Conservation (phyloP, 495 filamentous ascomycete genomes). For the Aspergillus cristatus region DNA sequence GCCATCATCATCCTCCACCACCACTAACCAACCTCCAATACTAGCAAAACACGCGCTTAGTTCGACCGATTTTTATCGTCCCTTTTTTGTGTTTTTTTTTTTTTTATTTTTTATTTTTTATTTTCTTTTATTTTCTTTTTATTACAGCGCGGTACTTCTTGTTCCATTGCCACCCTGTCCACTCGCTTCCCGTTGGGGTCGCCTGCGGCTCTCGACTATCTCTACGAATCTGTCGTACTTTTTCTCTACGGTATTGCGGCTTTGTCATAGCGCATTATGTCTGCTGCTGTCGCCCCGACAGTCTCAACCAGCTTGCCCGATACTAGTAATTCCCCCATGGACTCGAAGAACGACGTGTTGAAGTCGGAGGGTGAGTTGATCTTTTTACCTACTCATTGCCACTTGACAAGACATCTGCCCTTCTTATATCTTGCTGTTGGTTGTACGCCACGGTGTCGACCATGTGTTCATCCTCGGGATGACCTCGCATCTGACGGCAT, state of each 20-base stretch:
- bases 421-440: conserved; percentile 17
- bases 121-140: neutral
- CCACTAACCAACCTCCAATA: no score
- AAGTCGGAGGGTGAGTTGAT: conserved; percentile 36
- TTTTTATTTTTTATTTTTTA: conserved; percentile 3
- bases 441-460: conserved; percentile 27
- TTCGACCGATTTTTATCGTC: no score
- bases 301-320: conserved; percentile 24
- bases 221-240: no score
- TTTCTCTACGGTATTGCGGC: no score
- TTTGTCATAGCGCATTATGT: no score
- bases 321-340: conserved; percentile 37
- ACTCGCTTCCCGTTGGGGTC: conserved; percentile 7
- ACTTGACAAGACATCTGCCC: no score
- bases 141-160: neutral
- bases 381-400: neutral
- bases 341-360: conserved; percentile 32
- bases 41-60: no score
- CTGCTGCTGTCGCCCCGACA: conserved; percentile 38
- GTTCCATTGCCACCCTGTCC: conserved; percentile 1
- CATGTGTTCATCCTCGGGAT: conserved; percentile 31
- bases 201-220: conserved; percentile 8
- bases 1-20: no score
- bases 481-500: conserved; percentile 41
- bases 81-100: conserved; percentile 5